These are phyloP conservation scores for Penicillium paradoxum DNA, from an alignment of 495 filamentous ascomycete species.

Conservation along the genomic window DNA sequence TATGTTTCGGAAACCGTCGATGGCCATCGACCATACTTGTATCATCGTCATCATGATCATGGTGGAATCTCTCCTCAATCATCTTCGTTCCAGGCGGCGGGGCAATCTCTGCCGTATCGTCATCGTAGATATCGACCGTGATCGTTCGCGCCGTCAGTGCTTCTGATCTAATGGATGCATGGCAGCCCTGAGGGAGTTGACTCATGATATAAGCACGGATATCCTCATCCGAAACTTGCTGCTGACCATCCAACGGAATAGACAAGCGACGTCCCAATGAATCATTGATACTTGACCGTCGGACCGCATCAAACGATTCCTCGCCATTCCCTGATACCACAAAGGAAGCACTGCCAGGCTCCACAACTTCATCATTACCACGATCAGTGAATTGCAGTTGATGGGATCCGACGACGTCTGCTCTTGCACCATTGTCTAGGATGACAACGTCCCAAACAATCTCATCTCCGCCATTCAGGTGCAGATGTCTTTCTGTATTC, in stretches of 20 bases:
- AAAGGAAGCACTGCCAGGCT: constrained; percentile 31
- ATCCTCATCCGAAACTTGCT: constrained; percentile 41
- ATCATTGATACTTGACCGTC: constrained; percentile 27
- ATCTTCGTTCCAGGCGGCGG: constrained; percentile 65
- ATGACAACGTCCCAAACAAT: constrained; percentile 78
- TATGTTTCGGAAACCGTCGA: constrained; percentile 33
- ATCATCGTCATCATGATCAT: constrained; percentile 29
- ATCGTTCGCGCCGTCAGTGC: constrained; percentile 63
- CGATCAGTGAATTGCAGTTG: constrained; percentile 23
- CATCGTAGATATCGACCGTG: constrained; percentile 65
- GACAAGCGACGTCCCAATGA: constrained; percentile 21
- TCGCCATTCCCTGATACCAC: constrained; percentile 38
- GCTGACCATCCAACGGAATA: constrained; percentile 28
- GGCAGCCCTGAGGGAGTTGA: constrained; percentile 41
- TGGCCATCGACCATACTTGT: constrained; percentile 9
- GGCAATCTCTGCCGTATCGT: constrained; percentile 52
- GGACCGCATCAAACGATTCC: constrained; percentile 43
- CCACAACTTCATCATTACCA: constrained; percentile 11
- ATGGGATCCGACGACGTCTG: constrained; percentile 51
- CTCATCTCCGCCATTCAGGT: constrained; percentile 52
- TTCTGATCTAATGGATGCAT: constrained; percentile 61
- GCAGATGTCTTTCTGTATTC: constrained; percentile 52
- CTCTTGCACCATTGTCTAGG: constrained; percentile 55
- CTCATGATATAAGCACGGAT: constrained; percentile 42
- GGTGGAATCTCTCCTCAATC: constrained; percentile 51